Conservation (phyloP, 2,329 filamentous ascomycete genomes). For the Lojkania enalia region DNA sequence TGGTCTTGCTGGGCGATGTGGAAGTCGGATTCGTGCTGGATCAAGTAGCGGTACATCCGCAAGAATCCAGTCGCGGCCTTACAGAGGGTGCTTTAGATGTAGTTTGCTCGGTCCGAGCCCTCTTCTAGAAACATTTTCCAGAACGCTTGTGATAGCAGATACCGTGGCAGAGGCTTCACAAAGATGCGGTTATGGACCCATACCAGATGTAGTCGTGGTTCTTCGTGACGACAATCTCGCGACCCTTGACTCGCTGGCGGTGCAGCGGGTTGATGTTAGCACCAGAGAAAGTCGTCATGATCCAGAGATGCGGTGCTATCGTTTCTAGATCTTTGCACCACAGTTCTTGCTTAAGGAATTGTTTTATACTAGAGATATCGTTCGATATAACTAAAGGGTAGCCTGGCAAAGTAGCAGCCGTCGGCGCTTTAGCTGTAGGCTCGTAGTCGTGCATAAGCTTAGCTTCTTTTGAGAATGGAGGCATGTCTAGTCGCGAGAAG, state of each 20-base stretch:
- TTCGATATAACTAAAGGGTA: conserved; percentile 7
- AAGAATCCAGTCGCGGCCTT: conserved; percentile 42
- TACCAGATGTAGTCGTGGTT: conserved; percentile 24
- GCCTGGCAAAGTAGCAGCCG: conserved; percentile 5
- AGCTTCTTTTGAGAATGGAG: neutral
- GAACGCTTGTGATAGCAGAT: conserved; percentile 18
- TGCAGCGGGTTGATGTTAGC: conserved; percentile 25
- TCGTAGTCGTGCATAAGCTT: neutral
- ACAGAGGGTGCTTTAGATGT: conserved; percentile 9
- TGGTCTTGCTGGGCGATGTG: conserved; percentile 28
- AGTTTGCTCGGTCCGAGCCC: neutral
- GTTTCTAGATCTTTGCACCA: conserved; percentile 21
- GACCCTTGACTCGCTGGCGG: conserved; percentile 22
- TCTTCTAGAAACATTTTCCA: conserved; percentile 12
- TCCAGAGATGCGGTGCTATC: conserved; percentile 21
- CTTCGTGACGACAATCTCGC: conserved; percentile 25
- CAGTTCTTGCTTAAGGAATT: conserved; percentile 17
- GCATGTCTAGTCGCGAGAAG: neutral
- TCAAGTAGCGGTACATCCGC: conserved; percentile 48
- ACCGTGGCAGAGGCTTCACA: conserved; percentile 23
- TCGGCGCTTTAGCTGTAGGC: neutral
- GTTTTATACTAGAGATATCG: conserved; percentile 7
- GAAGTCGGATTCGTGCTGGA: conserved; percentile 47
- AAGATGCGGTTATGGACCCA: conserved; percentile 23
- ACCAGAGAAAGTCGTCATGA: conserved; percentile 21